Evolutionary conservation across 2,329 filamentous ascomycete species (phyloP).

Genomic region (Tolypocladium album): DNA sequence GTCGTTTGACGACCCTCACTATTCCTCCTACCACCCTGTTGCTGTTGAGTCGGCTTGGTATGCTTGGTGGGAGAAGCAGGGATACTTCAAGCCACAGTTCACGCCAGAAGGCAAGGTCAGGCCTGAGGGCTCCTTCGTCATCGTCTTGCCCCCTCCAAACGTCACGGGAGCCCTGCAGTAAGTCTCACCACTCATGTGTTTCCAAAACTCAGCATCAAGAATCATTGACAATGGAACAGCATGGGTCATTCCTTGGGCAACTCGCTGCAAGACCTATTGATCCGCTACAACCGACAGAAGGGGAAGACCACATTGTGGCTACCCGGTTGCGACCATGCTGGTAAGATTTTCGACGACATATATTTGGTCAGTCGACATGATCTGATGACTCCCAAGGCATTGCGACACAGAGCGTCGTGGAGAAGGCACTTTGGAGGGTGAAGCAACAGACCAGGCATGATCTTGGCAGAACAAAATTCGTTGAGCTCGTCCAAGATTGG

Average conservation of each 20-base stretch:
- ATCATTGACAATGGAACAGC: too few relatives aligned
- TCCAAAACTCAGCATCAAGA: neutral
- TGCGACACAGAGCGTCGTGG: constrained; percentile 79
- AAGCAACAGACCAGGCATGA: constrained; percentile 87
- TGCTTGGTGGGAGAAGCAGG: neutral
- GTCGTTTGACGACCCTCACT: neutral
- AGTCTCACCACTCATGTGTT: neutral
- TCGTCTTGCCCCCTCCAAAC: constrained; percentile 88
- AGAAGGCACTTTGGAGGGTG: constrained; percentile 88
- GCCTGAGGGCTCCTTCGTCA: constrained; percentile 75
- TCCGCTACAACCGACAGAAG: constrained; percentile 81
- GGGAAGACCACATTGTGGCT: constrained; percentile 31
- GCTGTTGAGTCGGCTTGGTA: neutral
- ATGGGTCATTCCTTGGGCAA: constrained; percentile 87
- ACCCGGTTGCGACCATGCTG: constrained; percentile 69
- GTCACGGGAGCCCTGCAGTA: constrained; percentile 74
- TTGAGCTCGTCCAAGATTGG: constrained; percentile 61
- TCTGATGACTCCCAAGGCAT: neutral
- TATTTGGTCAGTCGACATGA: neutral
- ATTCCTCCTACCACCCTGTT: neutral
- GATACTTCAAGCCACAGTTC: neutral
- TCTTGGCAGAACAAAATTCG: constrained; percentile 70
- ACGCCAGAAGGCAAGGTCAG: constrained; percentile 60
- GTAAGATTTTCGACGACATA: constrained; percentile 64
- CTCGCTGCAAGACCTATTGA: constrained; percentile 76